These are phyloP conservation scores for Glycyrrhiza uralensis DNA, from an alignment of 306 rosid genomes.

Conservation along the genomic window DNA sequence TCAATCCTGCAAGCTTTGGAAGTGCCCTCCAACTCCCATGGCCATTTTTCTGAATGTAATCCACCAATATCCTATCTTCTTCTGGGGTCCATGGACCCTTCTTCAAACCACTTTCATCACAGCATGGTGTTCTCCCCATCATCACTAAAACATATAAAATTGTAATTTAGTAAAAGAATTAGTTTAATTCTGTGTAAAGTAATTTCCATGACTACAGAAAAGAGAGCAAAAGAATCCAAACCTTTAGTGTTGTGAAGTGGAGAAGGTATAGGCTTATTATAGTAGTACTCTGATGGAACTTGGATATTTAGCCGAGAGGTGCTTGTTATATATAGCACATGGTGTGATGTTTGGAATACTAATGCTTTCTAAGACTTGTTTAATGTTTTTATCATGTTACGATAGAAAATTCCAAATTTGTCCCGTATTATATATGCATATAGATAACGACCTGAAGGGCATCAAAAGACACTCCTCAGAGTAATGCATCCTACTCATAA, in stretches of 20 bases:
- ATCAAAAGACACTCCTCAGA: not conserved
- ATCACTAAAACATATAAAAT: not conserved
- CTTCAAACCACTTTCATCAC: slow-evolving; percentile 41
- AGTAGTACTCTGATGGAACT: not conserved
- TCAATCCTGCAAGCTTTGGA: slow-evolving; percentile 74
- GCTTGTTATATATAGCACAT: slow-evolving; percentile 25
- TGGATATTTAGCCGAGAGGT: not conserved
- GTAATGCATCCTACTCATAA: not conserved
- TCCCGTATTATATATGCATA: not conserved
- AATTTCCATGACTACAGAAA: not conserved
- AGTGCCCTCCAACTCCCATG: slow-evolving; percentile 85
- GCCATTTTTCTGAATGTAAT: slow-evolving; percentile 51
- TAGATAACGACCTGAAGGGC: slow-evolving; percentile 24
- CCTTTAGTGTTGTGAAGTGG: slow-evolving; percentile 26
- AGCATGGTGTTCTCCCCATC: slow-evolving; percentile 37
- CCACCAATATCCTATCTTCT: slow-evolving; percentile 38
- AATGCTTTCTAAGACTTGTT: slow-evolving; percentile 12
- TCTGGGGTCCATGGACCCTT: slow-evolving; percentile 55
- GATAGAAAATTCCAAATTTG: slow-evolving; percentile 24
- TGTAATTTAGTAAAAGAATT: not conserved
- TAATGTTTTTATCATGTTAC: not conserved
- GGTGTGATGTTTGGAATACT: slow-evolving; percentile 5
- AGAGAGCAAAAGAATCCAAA: slow-evolving; percentile 1
- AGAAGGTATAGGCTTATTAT: slow-evolving; percentile 1
- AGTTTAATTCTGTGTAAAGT: not conserved